Base-by-base conservation (phyloP, 257 asterid genomes). In the Gentiana macrophylla region DNA sequence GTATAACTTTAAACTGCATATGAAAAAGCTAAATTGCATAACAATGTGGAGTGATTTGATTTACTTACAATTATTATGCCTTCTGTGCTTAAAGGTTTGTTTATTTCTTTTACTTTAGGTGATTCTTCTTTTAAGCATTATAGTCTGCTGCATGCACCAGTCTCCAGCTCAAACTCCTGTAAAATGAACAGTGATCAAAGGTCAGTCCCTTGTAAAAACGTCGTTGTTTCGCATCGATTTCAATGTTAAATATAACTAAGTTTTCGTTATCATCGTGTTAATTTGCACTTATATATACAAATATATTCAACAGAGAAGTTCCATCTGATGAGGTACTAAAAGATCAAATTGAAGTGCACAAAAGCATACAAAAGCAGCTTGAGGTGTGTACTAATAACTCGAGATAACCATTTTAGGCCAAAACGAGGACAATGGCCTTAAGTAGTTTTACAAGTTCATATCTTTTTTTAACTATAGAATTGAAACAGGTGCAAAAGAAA, bases 281-380 rank as follows among this genome's bases (percentile, higher is more conserved):
- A 8, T 35, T 6, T 37, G 13, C 8, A 49, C 62, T 59, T 35
- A 32, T 43, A 38, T 41, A 44, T 60, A 5, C 38, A 37, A 49
- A 57, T 34, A 53, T 67, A 48, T 8, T 35, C 48, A 60, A 60
- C 86, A 79, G 97, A 65, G 94, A 85, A 50, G 74, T 75, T 9
- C 85, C 86, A n/a, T 74, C 77, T 49, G 68, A 83, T 55, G 95
- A 85, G 53, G 82, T 89, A 47, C 69, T 81, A 9, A 71, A 67
- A 72, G 59, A 67, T 68, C 95, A 86, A 62, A 74, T 84, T 64
- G 94, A 84, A 70, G 96, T 79, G 57, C 93, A 89, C 73, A 82
- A 74, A 70, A 79, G 64, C 32, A 79, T 86, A 48, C 85, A 79
- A 9, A 90, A 89, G 52, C 97, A 89, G 60, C 81, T 86, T 48